Percentiles rank a stretch among this genome's conserved stretches.
These are phyloP conservation scores for Malania oleifera DNA, from an alignment of 164 flowering plant species.

Conservation along the genomic window DNA sequence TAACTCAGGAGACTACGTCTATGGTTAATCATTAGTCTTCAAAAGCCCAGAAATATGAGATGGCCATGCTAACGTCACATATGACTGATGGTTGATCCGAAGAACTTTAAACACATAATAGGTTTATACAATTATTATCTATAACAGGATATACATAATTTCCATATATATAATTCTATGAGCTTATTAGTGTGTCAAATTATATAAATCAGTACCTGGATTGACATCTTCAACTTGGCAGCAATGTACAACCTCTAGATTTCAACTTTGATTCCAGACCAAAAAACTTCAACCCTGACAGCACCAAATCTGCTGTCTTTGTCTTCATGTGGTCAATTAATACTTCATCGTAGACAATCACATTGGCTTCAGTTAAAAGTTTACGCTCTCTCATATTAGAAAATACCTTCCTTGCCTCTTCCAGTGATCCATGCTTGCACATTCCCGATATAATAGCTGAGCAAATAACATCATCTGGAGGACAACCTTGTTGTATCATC, in stretches of 20 bases:
- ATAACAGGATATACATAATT: too few species aligned
- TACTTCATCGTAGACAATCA: constrained; percentile 69
- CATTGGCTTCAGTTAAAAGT: constrained; percentile 61
- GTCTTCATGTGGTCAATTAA: constrained; percentile 73
- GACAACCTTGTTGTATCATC: constrained; percentile 67
- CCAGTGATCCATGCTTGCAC: constrained; percentile 70
- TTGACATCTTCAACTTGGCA: constrained; percentile 25
- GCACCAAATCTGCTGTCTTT: constrained; percentile 71
- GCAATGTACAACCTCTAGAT: constrained; percentile 43
- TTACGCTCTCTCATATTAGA: constrained; percentile 41
- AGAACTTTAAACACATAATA: background rate
- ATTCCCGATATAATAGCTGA: constrained; percentile 74
- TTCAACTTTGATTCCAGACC: constrained; percentile 70
- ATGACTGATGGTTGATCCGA: too few species aligned
- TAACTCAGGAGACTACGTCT: too few species aligned
- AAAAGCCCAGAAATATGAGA: too few species aligned
- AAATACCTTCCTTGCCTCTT: constrained; percentile 83
- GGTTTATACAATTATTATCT: background rate
- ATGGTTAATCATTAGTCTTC: too few species aligned
- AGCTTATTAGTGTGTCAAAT: background rate
- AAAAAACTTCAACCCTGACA: constrained; percentile 73
- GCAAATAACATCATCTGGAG: constrained; percentile 46
- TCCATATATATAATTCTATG: background rate
- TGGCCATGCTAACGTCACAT: too few species aligned
- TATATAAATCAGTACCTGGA: background rate